Base-by-base conservation (phyloP, 1,139 yeast species). In the Candida sanyaensis region DNA sequence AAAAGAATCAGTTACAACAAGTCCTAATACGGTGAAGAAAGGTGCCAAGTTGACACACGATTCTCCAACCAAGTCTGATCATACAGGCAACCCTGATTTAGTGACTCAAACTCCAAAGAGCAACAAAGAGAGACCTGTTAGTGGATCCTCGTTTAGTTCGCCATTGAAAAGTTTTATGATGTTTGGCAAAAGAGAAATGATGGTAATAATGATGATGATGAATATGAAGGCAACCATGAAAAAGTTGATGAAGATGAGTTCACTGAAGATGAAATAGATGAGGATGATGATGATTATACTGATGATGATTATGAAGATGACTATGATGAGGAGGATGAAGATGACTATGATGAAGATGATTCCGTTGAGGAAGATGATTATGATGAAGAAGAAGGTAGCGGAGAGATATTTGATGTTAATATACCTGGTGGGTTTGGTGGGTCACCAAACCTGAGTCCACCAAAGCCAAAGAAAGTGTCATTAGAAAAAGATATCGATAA, bases 141-240 rank as follows among this genome's bases (percentile, higher is more conserved):
- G 77, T 2, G 65, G 64, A 48, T 57, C 73, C 0, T 63, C 78
- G 3, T 73, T 75, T 51, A 60, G 77, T 0, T 72, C 78, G 2
- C 80, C 80, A 9, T 61, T 75, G 45, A 75, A 74, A 49, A 71
- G 65, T 43, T 73, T 75, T 51, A 75, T 74, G 78, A 61, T 61
- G 56, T 66, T 71, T 52, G 69, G 74, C 4, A 60, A 56, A 54
- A 54, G 33, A 55, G 55, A 17, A 45, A 52, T 6, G 54, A 53
- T 11, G 57, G 58, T 1, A 61, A 60, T 10, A 54, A 47, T 12
- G 53, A 50, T 10, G 53, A 52, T 23, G 6, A 34, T 12, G 34
- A 32, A 12, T 49, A 51, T 13, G 53, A 49, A 6, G 59, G 54
- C 9, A 49, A 47, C 9, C 37, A 41, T 27, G 52, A 50, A 23